Percentiles rank a stretch among this genome's conserved stretches.
These are phyloP conservation scores for Aeschynomene evenia DNA, from an alignment of 306 rosid genomes.

Conservation along the genomic window DNA sequence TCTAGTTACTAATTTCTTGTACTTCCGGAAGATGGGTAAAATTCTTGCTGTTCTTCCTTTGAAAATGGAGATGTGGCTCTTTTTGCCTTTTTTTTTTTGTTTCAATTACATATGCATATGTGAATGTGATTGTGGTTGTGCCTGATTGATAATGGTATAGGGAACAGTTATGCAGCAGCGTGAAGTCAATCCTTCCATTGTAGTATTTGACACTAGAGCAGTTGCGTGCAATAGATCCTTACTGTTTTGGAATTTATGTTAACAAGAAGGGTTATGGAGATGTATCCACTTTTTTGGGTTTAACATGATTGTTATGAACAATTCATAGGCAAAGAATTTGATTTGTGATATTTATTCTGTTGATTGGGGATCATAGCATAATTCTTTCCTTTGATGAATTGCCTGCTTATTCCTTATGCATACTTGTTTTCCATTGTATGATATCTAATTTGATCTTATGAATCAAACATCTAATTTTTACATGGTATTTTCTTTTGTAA, in stretches of 20 bases:
- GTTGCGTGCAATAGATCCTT: neutral
- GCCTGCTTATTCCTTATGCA: neutral
- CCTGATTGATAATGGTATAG: neutral
- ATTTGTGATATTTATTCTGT: neutral
- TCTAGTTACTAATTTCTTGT: conserved; percentile 83
- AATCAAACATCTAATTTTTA: conserved; percentile 25
- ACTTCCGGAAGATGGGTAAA: conserved; percentile 91
- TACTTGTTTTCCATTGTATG: conserved; percentile 11
- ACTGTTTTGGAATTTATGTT: neutral
- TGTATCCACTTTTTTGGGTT: neutral
- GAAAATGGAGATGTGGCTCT: too few species aligned
- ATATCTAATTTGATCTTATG: conserved; percentile 11
- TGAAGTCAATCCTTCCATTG: neutral
- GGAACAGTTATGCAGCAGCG: neutral
- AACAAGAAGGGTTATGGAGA: neutral
- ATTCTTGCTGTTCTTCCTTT: neutral
- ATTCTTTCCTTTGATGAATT: neutral
- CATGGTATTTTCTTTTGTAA: conserved; percentile 29
- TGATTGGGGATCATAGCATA: neutral
- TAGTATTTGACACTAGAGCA: neutral
- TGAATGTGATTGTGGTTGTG: neutral
- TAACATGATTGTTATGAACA: neutral
- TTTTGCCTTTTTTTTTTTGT: neutral
- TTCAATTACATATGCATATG: neutral
- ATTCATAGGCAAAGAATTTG: neutral